Conservation (phyloP, 2,329 filamentous ascomycete species). For the Pseudohalonectria lignicola region DNA sequence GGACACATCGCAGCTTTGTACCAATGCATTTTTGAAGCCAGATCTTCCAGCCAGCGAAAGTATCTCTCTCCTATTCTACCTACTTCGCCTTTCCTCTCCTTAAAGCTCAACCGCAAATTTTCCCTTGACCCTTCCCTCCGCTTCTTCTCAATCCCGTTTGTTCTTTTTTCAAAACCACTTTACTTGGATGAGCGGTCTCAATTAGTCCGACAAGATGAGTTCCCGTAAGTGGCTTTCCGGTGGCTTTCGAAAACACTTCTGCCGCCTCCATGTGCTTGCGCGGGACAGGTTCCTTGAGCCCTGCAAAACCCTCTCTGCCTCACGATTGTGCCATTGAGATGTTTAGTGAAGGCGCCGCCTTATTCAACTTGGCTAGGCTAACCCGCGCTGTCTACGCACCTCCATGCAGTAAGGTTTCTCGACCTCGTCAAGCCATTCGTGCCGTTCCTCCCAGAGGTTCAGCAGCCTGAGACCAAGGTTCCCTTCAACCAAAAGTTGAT, state of each 20-base stretch:
- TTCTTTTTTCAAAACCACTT: conserved; percentile 12
- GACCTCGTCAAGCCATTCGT: conserved; percentile 99
- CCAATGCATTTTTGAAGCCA: conserved; percentile 3
- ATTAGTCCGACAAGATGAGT: conserved; percentile 35
- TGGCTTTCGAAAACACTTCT: too few species aligned
- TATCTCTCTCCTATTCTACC: too few species aligned
- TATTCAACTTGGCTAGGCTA: too few species aligned
- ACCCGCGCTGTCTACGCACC: too few species aligned
- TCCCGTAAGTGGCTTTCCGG: conserved; percentile 33
- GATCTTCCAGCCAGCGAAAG: conserved; percentile 3
- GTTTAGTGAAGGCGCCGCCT: too few species aligned
- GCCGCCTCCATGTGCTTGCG: not conserved
- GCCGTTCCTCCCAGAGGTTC: conserved; percentile 98
- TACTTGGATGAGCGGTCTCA: conserved; percentile 7
- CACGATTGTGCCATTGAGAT: too few species aligned
- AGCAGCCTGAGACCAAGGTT: conserved; percentile 95
- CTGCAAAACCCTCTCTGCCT: too few species aligned
- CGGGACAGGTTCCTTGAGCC: conserved; percentile 2
- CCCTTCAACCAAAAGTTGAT: conserved; percentile 98
- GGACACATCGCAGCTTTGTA: conserved; percentile 2
- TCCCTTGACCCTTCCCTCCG: conserved; percentile 14
- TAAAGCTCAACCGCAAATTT: too few species aligned
- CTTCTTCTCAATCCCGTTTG: conserved; percentile 20
- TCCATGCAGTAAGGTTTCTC: conserved; percentile 86
- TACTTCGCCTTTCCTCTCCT: too few species aligned